Evolutionary conservation across 2,329 filamentous ascomycete species (phyloP).

Genomic region (Ophiostoma pallidulum): DNA sequence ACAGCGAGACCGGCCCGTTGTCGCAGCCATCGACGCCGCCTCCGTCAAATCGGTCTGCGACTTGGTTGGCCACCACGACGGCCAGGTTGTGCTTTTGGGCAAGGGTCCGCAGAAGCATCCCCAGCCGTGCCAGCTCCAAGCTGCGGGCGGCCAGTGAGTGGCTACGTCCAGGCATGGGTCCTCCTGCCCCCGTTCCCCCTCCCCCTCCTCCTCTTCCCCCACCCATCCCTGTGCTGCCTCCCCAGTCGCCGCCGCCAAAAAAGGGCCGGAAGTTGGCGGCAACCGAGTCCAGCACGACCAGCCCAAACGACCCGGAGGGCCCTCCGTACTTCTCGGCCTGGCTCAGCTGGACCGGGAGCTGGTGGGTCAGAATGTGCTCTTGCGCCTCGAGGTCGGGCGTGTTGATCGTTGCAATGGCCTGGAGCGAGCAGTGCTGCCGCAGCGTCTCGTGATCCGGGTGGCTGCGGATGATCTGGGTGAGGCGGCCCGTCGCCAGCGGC

Average conservation of each 20-base stretch:
- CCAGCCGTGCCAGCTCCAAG: conserved; percentile 66
- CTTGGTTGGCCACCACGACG: conserved; percentile 89
- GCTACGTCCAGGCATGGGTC: neutral
- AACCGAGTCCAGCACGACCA: conserved; percentile 83
- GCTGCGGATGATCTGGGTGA: conserved; percentile 64
- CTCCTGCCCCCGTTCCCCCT: neutral
- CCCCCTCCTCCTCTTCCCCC: conserved; percentile 24
- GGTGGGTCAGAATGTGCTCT: conserved; percentile 88
- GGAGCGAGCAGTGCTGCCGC: conserved; percentile 48
- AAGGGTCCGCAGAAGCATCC: conserved; percentile 64
- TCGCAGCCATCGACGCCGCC: neutral
- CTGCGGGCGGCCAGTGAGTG: conserved; percentile 59
- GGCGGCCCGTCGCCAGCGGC: conserved; percentile 68
- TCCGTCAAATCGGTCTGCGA: conserved; percentile 71
- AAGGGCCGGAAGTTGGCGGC: conserved; percentile 94
- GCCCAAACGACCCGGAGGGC: conserved; percentile 41
- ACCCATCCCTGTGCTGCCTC: conserved; percentile 15
- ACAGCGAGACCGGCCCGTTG: conserved; percentile 7
- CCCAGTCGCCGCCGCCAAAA: conserved; percentile 52
- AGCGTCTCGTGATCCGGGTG: conserved; percentile 48
- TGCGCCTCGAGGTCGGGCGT: conserved; percentile 88
- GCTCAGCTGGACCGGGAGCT: conserved; percentile 61
- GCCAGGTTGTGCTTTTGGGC: conserved; percentile 68
- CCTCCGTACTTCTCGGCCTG: conserved; percentile 61
- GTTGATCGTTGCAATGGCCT: conserved; percentile 68